A percentile compares a stretch with the other conserved stretches of the same genome.
phyloP scores from a whole-genome alignment of 768 basidiomycete species.

The Suillus plorans region DNA sequence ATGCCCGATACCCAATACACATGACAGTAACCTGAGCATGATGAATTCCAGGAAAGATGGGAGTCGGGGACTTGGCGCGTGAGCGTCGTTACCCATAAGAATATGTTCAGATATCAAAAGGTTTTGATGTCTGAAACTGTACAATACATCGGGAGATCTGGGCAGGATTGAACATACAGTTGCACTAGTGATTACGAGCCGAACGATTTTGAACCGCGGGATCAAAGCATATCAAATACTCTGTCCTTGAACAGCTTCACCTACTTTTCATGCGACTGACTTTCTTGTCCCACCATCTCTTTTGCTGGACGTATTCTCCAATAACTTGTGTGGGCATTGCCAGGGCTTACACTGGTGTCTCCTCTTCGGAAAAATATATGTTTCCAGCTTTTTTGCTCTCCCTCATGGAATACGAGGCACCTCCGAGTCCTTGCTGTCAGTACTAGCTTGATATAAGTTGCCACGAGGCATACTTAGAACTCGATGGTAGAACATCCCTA shows the following conservation, averaged over 20 bases:
- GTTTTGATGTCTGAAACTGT: background rate
- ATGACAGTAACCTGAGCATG: no score
- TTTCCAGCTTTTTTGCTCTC: background rate
- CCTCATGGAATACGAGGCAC: background rate
- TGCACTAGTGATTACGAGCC: background rate
- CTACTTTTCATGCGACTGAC: background rate
- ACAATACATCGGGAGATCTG: background rate
- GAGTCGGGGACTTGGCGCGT: no score
- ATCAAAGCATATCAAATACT: background rate
- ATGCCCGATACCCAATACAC: no score
- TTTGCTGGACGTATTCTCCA: background rate
- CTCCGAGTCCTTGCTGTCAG: background rate
- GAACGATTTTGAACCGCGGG: background rate
- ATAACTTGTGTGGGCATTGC: background rate
- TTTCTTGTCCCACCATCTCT: background rate
- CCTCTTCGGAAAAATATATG: background rate
- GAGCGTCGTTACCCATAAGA: background rate
- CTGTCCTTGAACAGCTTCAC: background rate
- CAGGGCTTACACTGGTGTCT: background rate
- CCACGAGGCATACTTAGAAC: background rate
- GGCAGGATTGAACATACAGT: background rate
- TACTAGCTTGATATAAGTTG: background rate
- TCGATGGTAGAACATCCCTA: background rate
- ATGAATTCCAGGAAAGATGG: no score
- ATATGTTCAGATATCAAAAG: background rate